Base-by-base conservation (phyloP, 495 filamentous ascomycete species). In the Penicillium manginii region DNA sequence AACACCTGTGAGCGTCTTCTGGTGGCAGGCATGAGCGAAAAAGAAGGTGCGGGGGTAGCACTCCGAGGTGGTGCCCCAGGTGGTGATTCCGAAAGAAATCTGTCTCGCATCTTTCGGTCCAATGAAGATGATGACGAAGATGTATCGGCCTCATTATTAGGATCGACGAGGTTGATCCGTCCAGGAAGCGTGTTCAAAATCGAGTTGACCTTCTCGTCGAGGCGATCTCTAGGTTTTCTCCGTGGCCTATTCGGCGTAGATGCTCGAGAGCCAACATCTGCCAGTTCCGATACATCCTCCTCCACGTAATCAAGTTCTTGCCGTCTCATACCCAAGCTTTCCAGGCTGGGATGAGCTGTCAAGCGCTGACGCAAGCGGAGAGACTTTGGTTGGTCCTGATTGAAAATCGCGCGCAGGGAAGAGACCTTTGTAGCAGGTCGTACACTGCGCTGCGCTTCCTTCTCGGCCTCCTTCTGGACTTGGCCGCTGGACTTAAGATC, bases 121-220 rank as follows among this genome's bases (percentile, higher is more conserved):
- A 74, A 18, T n/a, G 76, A 77, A 14, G 77, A 74, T 0, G 67
- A 67, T 3, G 71, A 70, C 3, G 76, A 75, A 0, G 66, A 61
- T 23, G 63, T 65, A 55, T 78, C 67, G 2, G 50, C 55, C 42
- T 70, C 73, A 21, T 67, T 55, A 42, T 76, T 71, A 35, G 66
- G 67, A 4, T 72, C 70, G 46, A 73, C 67, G 11, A 97, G 81
- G 45, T 86, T 87, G 59, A 98, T 96, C 37, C 84, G 84, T 17
- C 89, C 86, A 33, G 92, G 91, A 31, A 98, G 86, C 10, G 81
- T 86, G 46, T 87, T 85, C 9, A 98, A 81, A 48, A 98, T 90
- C 18, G 89, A 86, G 68, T 84, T 89, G 47, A 98, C 92, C 59
- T 93, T 91, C 52, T 89, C 85, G 64, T 96, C 91, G 4, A 98